Conservation (phyloP, 1,139 yeast species). For the Blastobotrys proliferans region DNA sequence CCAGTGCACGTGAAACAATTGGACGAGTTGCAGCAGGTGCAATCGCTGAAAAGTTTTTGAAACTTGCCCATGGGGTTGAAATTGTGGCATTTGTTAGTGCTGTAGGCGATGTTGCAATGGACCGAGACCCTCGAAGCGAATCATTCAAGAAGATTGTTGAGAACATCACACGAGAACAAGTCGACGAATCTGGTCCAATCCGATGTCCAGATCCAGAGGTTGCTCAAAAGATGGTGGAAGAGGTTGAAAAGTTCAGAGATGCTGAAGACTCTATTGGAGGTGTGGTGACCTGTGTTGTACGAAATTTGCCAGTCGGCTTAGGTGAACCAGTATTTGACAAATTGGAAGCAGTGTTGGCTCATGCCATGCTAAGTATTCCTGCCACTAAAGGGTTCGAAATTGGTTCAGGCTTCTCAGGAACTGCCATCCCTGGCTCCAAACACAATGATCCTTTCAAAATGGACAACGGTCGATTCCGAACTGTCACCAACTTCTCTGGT, state of each 20-base stretch:
- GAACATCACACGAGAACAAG: constrained; percentile 80
- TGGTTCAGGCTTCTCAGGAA: constrained; percentile 93
- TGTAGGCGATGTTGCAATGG: constrained; percentile 75
- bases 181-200: constrained; percentile 83
- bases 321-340: constrained; percentile 99
- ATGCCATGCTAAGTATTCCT: constrained; percentile 95
- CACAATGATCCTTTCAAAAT: constrained; percentile 72
- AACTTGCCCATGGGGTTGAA: constrained; percentile 76
- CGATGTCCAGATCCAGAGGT: constrained; percentile 82
- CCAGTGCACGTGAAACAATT: constrained; percentile 95
- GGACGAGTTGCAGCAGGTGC: constrained; percentile 99
- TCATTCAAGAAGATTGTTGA: constrained; percentile 62
- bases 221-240: constrained; percentile 77
- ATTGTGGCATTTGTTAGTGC: constrained; percentile 94
- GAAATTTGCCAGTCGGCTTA: constrained; percentile 88
- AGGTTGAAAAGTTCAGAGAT: constrained; percentile 83
- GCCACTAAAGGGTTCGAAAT: constrained; percentile 98
- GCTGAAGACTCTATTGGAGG: constrained; percentile 94
- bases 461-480: constrained; percentile 55
- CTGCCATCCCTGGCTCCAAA: constrained; percentile 82
- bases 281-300: constrained; percentile 92
- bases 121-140: constrained; percentile 63
- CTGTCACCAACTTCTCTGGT: constrained; percentile 88
- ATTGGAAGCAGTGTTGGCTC: constrained; percentile 89
- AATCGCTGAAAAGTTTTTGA: constrained; percentile 86